Percentiles rank a stretch among this genome's conserved stretches.
Conservation (phyloP, 1,139 yeast genomes). For the Blastobotrys arbuscula region DNA sequence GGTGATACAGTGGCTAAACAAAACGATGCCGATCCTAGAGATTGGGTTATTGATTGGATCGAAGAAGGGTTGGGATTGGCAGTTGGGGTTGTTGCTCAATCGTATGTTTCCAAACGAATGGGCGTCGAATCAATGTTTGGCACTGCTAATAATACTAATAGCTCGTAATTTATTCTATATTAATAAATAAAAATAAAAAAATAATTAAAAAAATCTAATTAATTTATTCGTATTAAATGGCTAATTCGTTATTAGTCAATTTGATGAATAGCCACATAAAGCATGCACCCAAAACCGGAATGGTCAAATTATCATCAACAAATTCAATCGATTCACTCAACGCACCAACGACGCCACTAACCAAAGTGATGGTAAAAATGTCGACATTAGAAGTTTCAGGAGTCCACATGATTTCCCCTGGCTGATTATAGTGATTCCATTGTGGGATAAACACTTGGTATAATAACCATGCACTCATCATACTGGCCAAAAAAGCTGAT, state of each 20-base stretch:
- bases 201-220: conserved; percentile 6
- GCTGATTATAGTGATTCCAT: conserved; percentile 43
- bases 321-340: conserved; percentile 78
- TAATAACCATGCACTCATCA: conserved; percentile 54
- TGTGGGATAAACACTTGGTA: conserved; percentile 69
- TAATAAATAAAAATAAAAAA: neutral
- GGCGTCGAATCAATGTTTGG: conserved; percentile 39
- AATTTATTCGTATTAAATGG: conserved; percentile 19
- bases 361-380: conserved; percentile 47
- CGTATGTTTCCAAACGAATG: conserved; percentile 88
- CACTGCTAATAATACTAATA: neutral
- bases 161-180: too few relatives aligned
- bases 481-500: conserved; percentile 80
- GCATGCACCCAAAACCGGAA: conserved; percentile 75
- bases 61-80: conserved; percentile 73
- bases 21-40: conserved; percentile 68
- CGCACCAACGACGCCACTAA: conserved; percentile 78
- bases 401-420: conserved; percentile 59
- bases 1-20: conserved; percentile 34
- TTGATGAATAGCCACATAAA: conserved; percentile 39
- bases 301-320: conserved; percentile 88
- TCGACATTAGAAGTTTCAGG: conserved; percentile 53
- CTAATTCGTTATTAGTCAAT: conserved; percentile 14
- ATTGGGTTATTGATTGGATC: conserved; percentile 95
- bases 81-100: conserved; percentile 83